Conservation (phyloP, 805 yeast genomes). For the Isabelozyma gotoi region DNA sequence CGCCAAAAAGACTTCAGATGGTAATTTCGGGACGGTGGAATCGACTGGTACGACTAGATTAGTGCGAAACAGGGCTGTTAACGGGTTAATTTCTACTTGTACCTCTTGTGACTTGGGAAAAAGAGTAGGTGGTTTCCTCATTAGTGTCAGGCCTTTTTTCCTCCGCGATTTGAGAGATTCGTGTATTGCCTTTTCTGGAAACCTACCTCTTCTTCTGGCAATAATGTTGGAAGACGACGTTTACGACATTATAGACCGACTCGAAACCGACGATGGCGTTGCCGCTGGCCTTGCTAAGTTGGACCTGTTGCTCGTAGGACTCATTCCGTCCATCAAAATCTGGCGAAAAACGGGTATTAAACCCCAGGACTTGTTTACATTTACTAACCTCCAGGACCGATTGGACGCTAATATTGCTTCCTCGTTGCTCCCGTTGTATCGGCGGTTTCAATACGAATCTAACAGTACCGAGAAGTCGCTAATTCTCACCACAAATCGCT, state of each 20-base stretch:
- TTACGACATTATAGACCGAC: not conserved
- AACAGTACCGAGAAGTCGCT: not conserved
- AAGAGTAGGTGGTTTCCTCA: too few relatives aligned
- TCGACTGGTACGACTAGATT: too few relatives aligned
- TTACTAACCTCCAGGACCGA: conserved; percentile 49
- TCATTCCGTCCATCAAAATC: conserved; percentile 11
- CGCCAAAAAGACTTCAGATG: too few relatives aligned
- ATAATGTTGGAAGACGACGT: not conserved
- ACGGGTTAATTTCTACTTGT: too few relatives aligned
- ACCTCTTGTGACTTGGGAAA: too few relatives aligned
- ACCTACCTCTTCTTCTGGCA: too few relatives aligned
- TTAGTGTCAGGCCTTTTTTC: too few relatives aligned
- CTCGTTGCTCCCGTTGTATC: conserved; percentile 21
- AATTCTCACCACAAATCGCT: conserved; percentile 25
- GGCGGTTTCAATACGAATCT: conserved; percentile 4
- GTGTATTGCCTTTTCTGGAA: not conserved
- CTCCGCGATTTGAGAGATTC: not conserved
- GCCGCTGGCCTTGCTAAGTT: not conserved
- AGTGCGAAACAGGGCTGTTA: too few relatives aligned
- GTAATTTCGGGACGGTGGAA: too few relatives aligned
- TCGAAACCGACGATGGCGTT: not conserved
- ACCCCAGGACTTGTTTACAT: conserved; percentile 15
- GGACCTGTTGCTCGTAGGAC: conserved; percentile 4
- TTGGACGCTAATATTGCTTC: conserved; percentile 52
- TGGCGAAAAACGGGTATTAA: conserved; percentile 4